Base-by-base conservation (phyloP, 1,284 basidiomycete genomes). In the Irpex lacteus region DNA sequence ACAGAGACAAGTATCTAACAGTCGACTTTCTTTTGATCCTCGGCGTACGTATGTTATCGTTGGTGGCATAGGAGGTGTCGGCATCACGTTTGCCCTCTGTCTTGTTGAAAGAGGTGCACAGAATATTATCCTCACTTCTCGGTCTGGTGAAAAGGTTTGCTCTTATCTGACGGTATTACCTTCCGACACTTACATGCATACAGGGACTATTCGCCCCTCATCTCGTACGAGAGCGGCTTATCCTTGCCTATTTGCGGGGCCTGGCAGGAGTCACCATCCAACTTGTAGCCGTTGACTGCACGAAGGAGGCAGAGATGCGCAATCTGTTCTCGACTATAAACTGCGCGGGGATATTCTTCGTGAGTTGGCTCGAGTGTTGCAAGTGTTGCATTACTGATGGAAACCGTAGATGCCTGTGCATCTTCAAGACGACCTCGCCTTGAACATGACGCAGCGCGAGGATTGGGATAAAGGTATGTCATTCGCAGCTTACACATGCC, bases 381-480 rank as follows among this genome's bases (percentile, higher is more conserved):
- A 44, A 15, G 15, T 44, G 40, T 15, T 44, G 11, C 40, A 44
- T 15, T 11, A 15, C 40, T 44, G 40, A 44, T 44, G 11, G 15
- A 44, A 44, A 44, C 40, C 15, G 40, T 44, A 67, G 59, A 26
- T 70, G n/a, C 59, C 68, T 52, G 68, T 66, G 9, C 50, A 54
- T 11, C 64, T 70, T 44, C 66, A 67, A 26, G 68, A 70, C 59
- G 37, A 58, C 15, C 56, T 67, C 4, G 68, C 68, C 63, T 36
- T 61, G 21, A 69, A 67, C 53, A 37, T 69, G 32, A 65, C 19
- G 2, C 56, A 65, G 5, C 61, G 61, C 21, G 58, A 67, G 13
- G 63, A 68, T 40, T 69, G 68, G 68, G 62, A 61, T 40, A 64
- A 44, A 60, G 68, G 68, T 68, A 55, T 40, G 54, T 13, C 58